Evolutionary conservation across 805 yeast species (phyloP).

Genomic region (Myxozyma kluyveri): DNA sequence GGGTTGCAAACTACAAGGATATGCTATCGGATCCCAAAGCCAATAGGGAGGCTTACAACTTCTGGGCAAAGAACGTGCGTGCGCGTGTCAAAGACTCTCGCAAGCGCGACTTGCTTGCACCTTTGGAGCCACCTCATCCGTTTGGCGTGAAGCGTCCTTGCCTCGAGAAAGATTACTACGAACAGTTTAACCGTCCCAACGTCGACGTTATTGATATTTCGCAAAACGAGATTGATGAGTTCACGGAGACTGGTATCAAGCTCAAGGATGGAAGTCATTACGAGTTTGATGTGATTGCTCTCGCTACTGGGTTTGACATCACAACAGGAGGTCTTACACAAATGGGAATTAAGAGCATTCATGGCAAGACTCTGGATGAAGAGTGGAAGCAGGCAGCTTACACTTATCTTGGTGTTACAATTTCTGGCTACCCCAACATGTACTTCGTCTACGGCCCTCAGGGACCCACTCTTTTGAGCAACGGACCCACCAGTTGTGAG

Average conservation of each 20-base stretch:
- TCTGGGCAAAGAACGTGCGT: slow-evolving; percentile 31
- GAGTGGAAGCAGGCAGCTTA: slow-evolving; percentile 33
- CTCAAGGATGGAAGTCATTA: slow-evolving; percentile 26
- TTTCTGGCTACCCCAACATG: slow-evolving; percentile 37
- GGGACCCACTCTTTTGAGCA: slow-evolving; percentile 37
- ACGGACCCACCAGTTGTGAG: slow-evolving; percentile 37
- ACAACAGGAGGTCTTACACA: slow-evolving; percentile 35
- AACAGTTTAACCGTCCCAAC: slow-evolving; percentile 34
- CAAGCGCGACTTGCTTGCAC: slow-evolving; percentile 31
- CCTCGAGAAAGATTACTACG: slow-evolving; percentile 33
- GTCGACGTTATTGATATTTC: slow-evolving; percentile 34
- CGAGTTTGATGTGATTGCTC: slow-evolving; percentile 28
- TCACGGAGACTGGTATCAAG: slow-evolving; percentile 31
- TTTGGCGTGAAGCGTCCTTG: slow-evolving; percentile 34
- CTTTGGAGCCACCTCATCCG: slow-evolving; percentile 33
- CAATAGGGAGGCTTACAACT: slow-evolving; percentile 30
- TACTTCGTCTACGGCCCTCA: slow-evolving; percentile 39
- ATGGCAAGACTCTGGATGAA: slow-evolving; percentile 30
- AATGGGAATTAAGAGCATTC: slow-evolving; percentile 28
- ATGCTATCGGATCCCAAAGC: slow-evolving; percentile 27
- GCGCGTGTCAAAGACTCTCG: slow-evolving; percentile 32
- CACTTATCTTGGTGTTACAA: slow-evolving; percentile 34
- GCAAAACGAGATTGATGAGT: slow-evolving; percentile 25
- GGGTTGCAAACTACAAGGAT: slow-evolving; percentile 35
- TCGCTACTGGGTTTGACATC: slow-evolving; percentile 34